These are phyloP conservation scores for Podila clonocystis DNA, from an alignment of 192 early-diverging fungal species.

Conservation along the genomic window DNA sequence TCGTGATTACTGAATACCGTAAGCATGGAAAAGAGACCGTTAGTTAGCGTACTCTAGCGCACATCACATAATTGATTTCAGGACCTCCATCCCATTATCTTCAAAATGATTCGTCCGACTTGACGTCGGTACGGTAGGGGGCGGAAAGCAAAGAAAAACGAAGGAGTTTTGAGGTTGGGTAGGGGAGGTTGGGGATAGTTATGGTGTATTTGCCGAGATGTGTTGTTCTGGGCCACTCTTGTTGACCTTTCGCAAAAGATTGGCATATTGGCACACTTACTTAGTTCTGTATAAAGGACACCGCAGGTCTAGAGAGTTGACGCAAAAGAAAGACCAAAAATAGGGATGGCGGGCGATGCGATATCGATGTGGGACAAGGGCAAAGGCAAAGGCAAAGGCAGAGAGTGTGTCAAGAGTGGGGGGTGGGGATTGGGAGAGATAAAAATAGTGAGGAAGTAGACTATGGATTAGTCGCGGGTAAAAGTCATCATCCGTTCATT, in stretches of 20 bases:
- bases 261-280: slow-evolving; percentile 12
- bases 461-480: background rate
- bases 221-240: too few species aligned
- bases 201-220: background rate
- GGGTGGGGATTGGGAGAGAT: background rate
- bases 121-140: too few species aligned
- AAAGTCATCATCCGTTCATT: too few species aligned
- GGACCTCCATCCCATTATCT: too few species aligned
- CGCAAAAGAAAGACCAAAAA: background rate
- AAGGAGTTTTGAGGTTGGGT: background rate
- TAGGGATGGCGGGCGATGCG: background rate
- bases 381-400: background rate
- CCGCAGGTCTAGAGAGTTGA: slow-evolving; percentile 20
- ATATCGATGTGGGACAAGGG: too few species aligned
- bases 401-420: background rate
- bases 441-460: background rate
- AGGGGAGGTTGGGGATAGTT: background rate
- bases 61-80: too few species aligned
- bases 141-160: background rate
- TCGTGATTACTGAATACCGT: too few species aligned
- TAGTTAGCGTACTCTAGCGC: too few species aligned
- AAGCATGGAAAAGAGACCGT: too few species aligned
- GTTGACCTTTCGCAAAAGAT: too few species aligned
- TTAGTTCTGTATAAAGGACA: slow-evolving; percentile 22
- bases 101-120: too few species aligned